Evolutionary conservation across 495 filamentous ascomycete genomes (phyloP), one percentile per base, ranked within the genome.

Genomic region (Glutinoglossum americanum): DNA sequence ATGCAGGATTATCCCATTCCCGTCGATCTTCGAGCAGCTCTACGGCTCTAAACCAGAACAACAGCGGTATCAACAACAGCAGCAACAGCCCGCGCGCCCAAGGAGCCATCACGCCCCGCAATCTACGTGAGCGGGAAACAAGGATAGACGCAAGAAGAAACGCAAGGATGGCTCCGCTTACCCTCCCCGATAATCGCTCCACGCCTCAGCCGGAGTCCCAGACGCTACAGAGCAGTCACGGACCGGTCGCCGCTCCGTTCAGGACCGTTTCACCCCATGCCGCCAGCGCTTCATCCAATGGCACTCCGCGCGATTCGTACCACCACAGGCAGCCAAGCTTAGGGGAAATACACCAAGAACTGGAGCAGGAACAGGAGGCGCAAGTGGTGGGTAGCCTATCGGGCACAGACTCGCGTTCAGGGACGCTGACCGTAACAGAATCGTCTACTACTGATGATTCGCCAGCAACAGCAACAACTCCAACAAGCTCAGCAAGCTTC

Each of bases 351-450:
- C 89, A 96, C 65, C 90, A 98, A 63, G 87, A 94, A 65, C 73
- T 96, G 7, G 92, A 98, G 69, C 85, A 83, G 54, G 92, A 98
- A 66, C 89, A 95, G 68, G 92, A 98, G 69, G 87, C 81, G 11
- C 90, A 95, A 71, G 92, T 98, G 68, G 83, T 87, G 71, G 48
- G 74, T 71, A 17, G 28, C 25, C 11, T 3, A 0, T 6, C 30
- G 0, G 13, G 9, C 41, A 21, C 17, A 45, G 17, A 45, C 41
- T 21, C 41, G 4, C 41, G 3, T 19, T 45, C 41, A 45, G 13
- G 41, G 19, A 3, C 21, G 13, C 41, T 45, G 41, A 45, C n/a
- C 1, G 19, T 3, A 21, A 21, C 41, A 88, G 84, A 96, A 96
- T 64, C 82, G 90, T 32, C 79, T 98, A 0, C 74, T 98, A 19